Conservation (phyloP, 2,329 filamentous ascomycete species). For the Colletotrichum endophyticum region DNA sequence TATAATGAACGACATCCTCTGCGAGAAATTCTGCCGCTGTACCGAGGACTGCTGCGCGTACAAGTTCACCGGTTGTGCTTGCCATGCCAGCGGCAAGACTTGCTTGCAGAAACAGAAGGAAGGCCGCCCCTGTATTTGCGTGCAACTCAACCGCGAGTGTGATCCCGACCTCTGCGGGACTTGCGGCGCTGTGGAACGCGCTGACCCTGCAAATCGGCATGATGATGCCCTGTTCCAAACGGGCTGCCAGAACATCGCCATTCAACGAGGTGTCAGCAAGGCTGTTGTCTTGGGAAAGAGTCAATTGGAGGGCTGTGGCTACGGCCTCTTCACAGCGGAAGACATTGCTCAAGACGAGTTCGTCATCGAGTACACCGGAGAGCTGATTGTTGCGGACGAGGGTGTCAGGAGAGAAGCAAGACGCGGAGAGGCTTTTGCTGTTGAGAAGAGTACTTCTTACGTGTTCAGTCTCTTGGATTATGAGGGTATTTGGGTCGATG, state of each 20-base stretch:
- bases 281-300: conserved; percentile 73
- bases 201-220: conserved; percentile 71
- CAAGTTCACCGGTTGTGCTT: conserved; percentile 72
- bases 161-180: conserved; percentile 75
- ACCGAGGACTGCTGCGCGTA: conserved; percentile 62
- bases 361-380: conserved; percentile 81
- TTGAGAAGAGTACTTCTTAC: conserved; percentile 67
- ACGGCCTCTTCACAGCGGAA: conserved; percentile 77
- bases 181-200: conserved; percentile 72
- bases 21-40: conserved; percentile 75
- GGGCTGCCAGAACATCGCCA: conserved; percentile 73
- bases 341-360: conserved; percentile 72
- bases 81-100: conserved; percentile 63
- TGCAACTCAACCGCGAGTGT: conserved; percentile 77
- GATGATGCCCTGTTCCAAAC: conserved; percentile 59
- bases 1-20: conserved; percentile 64
- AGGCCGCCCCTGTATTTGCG: conserved; percentile 69
- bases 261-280: conserved; percentile 73
- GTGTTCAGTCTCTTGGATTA: conserved; percentile 65
- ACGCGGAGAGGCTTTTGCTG: conserved; percentile 65
- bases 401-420: conserved; percentile 70
- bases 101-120: conserved; percentile 63
- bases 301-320: conserved; percentile 70
- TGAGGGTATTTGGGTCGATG: conserved; percentile 73
- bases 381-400: conserved; percentile 74